Conservation (phyloP, 345 rosid species). For the Erucastrum elatum region DNA sequence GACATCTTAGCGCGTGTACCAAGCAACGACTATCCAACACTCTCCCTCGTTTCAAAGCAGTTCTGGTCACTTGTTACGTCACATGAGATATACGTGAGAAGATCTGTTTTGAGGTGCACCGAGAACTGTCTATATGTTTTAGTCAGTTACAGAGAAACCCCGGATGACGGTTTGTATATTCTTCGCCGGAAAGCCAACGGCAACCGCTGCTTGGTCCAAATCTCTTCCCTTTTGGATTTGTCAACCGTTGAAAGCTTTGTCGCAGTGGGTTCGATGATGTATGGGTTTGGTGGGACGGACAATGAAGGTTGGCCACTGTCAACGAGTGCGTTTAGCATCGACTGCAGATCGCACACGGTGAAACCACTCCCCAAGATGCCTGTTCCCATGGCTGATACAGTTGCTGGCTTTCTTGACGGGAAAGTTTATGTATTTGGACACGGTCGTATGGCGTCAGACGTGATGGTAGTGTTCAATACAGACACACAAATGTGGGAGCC, state of each 20-base stretch:
- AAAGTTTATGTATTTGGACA: background rate
- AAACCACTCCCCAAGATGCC: background rate
- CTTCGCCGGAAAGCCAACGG: background rate
- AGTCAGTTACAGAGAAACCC: background rate
- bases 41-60: background rate
- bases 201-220: background rate
- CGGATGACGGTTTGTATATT: background rate
- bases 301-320: too few species aligned
- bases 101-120: background rate
- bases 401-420: background rate
- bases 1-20: background rate
- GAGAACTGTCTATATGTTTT: background rate
- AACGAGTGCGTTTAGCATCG: background rate
- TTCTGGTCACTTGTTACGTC: background rate
- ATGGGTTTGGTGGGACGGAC: background rate
- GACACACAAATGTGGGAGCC: slow-evolving; percentile 6
- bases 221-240: background rate
- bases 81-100: background rate
- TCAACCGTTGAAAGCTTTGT: background rate
- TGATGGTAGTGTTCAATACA: background rate
- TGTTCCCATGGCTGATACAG: background rate
- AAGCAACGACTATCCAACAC: background rate
- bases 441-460: background rate
- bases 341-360: background rate
- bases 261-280: background rate